phyloP scores from a whole-genome alignment of 108 stramenopile species.

The Parmales sp. region DNA sequence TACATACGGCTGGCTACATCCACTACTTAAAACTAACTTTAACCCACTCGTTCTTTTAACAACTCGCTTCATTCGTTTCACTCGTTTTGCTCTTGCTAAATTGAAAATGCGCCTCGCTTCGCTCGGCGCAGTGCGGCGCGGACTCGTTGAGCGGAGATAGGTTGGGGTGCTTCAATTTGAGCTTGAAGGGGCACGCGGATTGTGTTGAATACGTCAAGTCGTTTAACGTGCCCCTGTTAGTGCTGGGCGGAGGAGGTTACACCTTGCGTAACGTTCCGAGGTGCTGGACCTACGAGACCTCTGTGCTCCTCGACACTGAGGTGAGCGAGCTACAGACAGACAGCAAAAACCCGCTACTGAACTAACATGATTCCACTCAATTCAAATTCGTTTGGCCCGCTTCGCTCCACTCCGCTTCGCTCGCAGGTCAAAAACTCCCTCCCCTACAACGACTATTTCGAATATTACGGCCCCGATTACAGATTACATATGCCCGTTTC shows the following conservation, averaged over 20 bases:
- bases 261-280: constrained; percentile 97
- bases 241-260: constrained; percentile 97
- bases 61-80: too few species aligned
- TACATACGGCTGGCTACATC: too few species aligned
- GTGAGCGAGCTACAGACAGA: constrained; percentile 8
- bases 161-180: constrained; percentile 94
- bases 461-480: constrained; percentile 98
- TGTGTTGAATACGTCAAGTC: constrained; percentile 83
- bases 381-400: too few species aligned
- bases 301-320: constrained; percentile 70
- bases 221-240: constrained; percentile 86
- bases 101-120: too few species aligned
- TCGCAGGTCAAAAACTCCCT: constrained; percentile 77
- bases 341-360: too few species aligned
- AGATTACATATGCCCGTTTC: constrained; percentile 84
- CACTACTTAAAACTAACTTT: neutral
- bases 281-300: constrained; percentile 97
- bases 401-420: neutral
- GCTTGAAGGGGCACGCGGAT: constrained; percentile 86
- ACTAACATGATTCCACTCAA: too few species aligned
- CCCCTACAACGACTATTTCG: constrained; percentile 97
- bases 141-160: constrained; percentile 94
- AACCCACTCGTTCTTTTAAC: too few species aligned
- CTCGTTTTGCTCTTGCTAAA: too few species aligned
- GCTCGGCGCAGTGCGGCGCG: constrained; percentile 96